Base-by-base conservation (phyloP, 2,329 filamentous ascomycete genomes). In the Grosmannia clavigera region DNA sequence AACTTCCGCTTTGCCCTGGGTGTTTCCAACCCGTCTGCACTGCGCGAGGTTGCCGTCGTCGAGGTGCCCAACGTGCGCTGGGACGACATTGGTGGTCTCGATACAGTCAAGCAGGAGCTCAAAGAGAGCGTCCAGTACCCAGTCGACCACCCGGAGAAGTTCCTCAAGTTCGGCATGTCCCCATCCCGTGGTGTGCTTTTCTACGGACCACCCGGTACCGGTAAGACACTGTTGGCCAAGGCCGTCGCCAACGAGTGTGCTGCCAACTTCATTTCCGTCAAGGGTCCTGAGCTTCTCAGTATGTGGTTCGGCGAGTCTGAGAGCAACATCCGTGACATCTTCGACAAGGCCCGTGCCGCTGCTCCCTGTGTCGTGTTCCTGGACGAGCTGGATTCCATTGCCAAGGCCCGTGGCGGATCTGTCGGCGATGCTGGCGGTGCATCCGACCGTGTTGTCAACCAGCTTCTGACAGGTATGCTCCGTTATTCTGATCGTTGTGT, bases 251-350 rank as follows among this genome's bases (percentile, higher is more conserved):
- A 97, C 77, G 94, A 99, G 80, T 97, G 92, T 72, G 88, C 94
- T 63, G 94, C 94, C 82, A 99, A 99, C 81, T 99, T 99, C 79
- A 97, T 99, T 73, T 99, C 94, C 50, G 87, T 99, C 76, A 99
- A 99, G 85, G 94, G 94, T 63, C 95, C 94, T 61, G 94, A 99
- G 75, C 82, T 99, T 70, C 84, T 99, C 69, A 96, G 91, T 75
- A 99, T 99, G 94, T 99, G 94, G 94, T 99, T 99, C 72, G 94
- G 94, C 86, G 94, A 99, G 79, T 99, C 94, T 59, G 95, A 99
- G 79, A 96, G 90, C 84, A 99, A 99, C 78, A 97, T 99, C 66
- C 90, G 94, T 72, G 94, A 99, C 74, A 99, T 99, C 70, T 99
- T 99, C 75, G 94, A 99, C 84, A 99, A 97, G 85, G 94, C 94